These are phyloP conservation scores for Scleroderma bovista DNA, from an alignment of 768 basidiomycete species.

Conservation along the genomic window DNA sequence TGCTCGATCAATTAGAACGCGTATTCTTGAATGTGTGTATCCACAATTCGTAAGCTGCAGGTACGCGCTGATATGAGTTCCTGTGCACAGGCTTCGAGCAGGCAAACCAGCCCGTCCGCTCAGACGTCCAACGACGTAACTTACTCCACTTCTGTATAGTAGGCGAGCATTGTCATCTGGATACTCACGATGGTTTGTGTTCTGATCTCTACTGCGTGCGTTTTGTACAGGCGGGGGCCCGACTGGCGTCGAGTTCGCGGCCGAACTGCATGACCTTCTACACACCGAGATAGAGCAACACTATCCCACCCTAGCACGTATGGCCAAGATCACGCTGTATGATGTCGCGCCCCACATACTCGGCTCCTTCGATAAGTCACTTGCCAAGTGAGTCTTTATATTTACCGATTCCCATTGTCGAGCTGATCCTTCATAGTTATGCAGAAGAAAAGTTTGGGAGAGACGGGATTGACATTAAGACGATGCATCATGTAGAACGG, in stretches of 20 bases:
- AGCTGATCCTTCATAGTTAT: slow-evolving; percentile 37
- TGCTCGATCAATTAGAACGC: slow-evolving; percentile 62
- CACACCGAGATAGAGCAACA: slow-evolving; percentile 56
- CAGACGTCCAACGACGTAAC: slow-evolving; percentile 67
- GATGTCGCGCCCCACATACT: slow-evolving; percentile 80
- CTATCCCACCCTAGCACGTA: slow-evolving; percentile 57
- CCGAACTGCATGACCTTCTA: slow-evolving; percentile 75
- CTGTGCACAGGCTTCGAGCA: slow-evolving; percentile 64
- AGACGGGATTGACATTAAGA: slow-evolving; percentile 69
- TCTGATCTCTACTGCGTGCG: slow-evolving; percentile 4
- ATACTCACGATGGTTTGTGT: not conserved
- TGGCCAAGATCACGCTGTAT: slow-evolving; percentile 72
- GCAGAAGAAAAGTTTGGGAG: slow-evolving; percentile 65
- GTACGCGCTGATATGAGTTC: not conserved
- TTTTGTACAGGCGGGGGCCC: slow-evolving; percentile 58
- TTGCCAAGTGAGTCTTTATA: slow-evolving; percentile 44
- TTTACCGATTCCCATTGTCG: not conserved
- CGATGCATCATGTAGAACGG: slow-evolving; percentile 66
- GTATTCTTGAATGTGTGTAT: slow-evolving; percentile 64
- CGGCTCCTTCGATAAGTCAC: slow-evolving; percentile 62
- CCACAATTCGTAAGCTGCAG: not conserved
- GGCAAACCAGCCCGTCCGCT: slow-evolving; percentile 73
- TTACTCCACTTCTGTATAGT: slow-evolving; percentile 85
- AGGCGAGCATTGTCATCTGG: slow-evolving; percentile 38
- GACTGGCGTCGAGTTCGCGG: slow-evolving; percentile 79